Base-by-base conservation (phyloP, 2,329 filamentous ascomycete genomes). In the Paecilomyces sp. region DNA sequence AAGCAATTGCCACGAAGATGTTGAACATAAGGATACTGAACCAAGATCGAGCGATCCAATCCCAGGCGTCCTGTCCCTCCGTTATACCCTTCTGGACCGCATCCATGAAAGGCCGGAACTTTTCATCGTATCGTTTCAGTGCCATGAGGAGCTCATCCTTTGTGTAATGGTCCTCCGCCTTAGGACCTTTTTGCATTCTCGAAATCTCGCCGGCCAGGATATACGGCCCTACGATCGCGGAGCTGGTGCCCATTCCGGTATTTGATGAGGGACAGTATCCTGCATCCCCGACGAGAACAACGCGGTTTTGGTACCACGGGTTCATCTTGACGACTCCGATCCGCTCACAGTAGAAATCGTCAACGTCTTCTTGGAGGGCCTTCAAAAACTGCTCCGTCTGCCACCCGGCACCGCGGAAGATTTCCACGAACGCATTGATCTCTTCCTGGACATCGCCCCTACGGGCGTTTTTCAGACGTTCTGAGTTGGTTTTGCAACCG, bases 241-340 rank as follows among this genome's bases (percentile, higher is more conserved):
- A 64, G 1, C 78, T 80, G 0, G 81, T 84, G 0, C 83, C 83
- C 72, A 81, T 77, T 0, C 83, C 84, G 0, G 78, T 80, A 3
- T 80, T 61, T 0, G 79, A 75, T 0, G 78, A 75, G 0, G 82
- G 81, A 25, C 77, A 79, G 64, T 79, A 81, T 0, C 71, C 83
- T 1, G 85, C 81, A 62, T 88, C 84, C 0, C 84, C 84, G 0
- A 85, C 57, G 0, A 85, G 71, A 1, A 75, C 78, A 2, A 84
- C 75, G 0, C 82, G 78, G 0, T 80, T 79, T 0, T 71, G 71
- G 3, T 70, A 78, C 80, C 77, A 83, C 3, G 62, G 63, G 0
- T 75, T 66, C 57, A 80, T 60, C 51, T 77, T 77, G 31, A 86
- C 77, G 33, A 79, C 74, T 0, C 72, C 75, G 53, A 81, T 67